A percentile compares a stretch with the other conserved stretches of the same genome.
These are phyloP conservation scores for Pestalotiopsis sp. DNA, from an alignment of 2,329 filamentous ascomycete genomes.

Conservation along the genomic window DNA sequence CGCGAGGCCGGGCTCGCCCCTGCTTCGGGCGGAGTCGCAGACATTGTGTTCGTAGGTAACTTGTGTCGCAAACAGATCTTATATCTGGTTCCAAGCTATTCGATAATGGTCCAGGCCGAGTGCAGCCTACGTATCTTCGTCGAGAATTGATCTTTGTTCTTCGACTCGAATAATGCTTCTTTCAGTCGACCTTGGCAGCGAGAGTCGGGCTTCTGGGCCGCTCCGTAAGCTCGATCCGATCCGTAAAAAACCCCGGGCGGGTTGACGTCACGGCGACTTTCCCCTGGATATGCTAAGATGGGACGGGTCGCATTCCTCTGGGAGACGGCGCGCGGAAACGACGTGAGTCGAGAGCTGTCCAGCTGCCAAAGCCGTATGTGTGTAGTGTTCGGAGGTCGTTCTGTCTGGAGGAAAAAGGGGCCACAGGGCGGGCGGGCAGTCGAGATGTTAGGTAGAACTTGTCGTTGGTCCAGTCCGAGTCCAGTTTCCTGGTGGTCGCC, in stretches of 20 bases:
- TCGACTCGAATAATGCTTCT: neutral
- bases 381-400: neutral
- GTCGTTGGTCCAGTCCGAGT: neutral
- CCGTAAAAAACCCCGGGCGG: neutral
- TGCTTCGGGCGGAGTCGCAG: neutral
- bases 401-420: neutral
- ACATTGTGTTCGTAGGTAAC: conserved; percentile 6
- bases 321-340: neutral
- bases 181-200: neutral
- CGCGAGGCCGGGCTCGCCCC: conserved; percentile 6
- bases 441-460: neutral
- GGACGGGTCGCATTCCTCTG: neutral
- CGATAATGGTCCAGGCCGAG: neutral
- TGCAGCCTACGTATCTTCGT: neutral
- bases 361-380: neutral
- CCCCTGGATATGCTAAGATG: neutral
- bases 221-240: neutral
- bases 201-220: neutral
- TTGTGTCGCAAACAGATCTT: neutral
- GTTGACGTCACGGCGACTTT: conserved; percentile 9
- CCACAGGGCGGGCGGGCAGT: neutral
- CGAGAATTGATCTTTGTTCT: neutral
- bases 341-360: neutral
- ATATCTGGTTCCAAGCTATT: neutral
- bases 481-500: neutral